Evolutionary conservation across 2,329 filamentous ascomycete species (phyloP).

Genomic region (Zopfia rhizophila): DNA sequence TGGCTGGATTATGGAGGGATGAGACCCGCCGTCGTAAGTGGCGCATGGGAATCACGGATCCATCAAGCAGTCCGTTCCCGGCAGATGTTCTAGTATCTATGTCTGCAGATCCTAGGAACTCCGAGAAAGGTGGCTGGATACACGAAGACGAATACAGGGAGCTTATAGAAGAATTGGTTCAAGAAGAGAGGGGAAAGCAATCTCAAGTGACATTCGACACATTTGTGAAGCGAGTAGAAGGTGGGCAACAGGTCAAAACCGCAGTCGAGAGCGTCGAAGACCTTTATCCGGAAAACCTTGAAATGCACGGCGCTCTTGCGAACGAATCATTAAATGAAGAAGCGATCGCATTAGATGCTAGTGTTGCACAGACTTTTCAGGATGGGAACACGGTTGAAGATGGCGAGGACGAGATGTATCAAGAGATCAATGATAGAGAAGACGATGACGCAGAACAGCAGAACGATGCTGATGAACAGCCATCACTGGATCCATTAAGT

Average conservation of each 20-base stretch:
- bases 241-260: conserved; percentile 74
- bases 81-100: conserved; percentile 86
- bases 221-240: conserved; percentile 67
- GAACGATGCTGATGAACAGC: conserved; percentile 33
- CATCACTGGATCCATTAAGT: conserved; percentile 43
- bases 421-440: too few species aligned
- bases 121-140: conserved; percentile 84
- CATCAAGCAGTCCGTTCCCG: conserved; percentile 79
- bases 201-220: conserved; percentile 68
- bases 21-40: conserved; percentile 83
- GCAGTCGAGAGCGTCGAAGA: conserved; percentile 86
- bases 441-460: conserved; percentile 28
- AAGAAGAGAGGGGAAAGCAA: conserved; percentile 68
- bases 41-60: conserved; percentile 71
- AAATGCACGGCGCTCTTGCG: conserved; percentile 23
- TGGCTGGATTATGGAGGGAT: conserved; percentile 93
- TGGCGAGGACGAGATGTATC: too few species aligned
- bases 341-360: too few species aligned
- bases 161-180: conserved; percentile 71
- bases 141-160: conserved; percentile 86
- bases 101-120: conserved; percentile 81
- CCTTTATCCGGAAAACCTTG: conserved; percentile 76
- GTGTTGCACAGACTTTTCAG: too few species aligned
- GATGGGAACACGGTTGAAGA: too few species aligned
- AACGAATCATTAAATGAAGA: too few species aligned